phyloP scores from a whole-genome alignment of 768 basidiomycete genomes.

The Cystobasidiopsis lactophilus region DNA sequence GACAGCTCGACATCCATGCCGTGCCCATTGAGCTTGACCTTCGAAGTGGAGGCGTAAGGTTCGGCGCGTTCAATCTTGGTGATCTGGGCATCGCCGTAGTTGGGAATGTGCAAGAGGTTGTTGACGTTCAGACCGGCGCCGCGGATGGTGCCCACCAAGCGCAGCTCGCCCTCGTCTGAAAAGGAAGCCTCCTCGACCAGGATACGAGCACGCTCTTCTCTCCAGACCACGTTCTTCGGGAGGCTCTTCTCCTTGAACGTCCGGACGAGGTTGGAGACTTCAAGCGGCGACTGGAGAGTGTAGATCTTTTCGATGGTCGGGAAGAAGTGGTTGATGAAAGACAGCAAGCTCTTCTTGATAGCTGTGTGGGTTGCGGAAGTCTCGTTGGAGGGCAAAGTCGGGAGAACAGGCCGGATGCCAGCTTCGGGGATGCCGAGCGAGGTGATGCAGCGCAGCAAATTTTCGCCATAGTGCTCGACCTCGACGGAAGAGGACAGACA shows the following conservation, averaged over 20 bases:
- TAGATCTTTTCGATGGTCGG: conserved; percentile 56
- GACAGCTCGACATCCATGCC: conserved; percentile 46
- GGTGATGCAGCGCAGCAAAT: conserved; percentile 63
- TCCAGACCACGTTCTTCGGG: conserved; percentile 57
- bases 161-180: conserved; percentile 30
- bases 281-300: conserved; percentile 39
- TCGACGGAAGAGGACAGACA: conserved; percentile 59
- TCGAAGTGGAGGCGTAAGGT: conserved; percentile 22
- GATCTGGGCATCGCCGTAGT: conserved; percentile 70
- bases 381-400: conserved; percentile 15
- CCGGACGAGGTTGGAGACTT: conserved; percentile 49
- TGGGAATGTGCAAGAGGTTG: conserved; percentile 65
- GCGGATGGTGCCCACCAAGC: conserved; percentile 65
- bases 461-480: conserved; percentile 68
- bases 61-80: conserved; percentile 34
- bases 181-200: conserved; percentile 6
- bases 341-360: conserved; percentile 67
- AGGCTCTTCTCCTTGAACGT: conserved; percentile 66
- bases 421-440: conserved; percentile 74
- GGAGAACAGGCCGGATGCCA: conserved; percentile 30
- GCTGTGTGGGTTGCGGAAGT: conserved; percentile 30
- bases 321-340: conserved; percentile 87
- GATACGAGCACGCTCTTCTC: conserved; percentile 36
- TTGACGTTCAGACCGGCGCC: conserved; percentile 58
- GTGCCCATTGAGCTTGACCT: conserved; percentile 21